Percentiles rank a stretch among this genome's conserved stretches.
These are phyloP conservation scores for Pelargonium nanum DNA, from an alignment of 345 rosid genomes.

Conservation along the genomic window DNA sequence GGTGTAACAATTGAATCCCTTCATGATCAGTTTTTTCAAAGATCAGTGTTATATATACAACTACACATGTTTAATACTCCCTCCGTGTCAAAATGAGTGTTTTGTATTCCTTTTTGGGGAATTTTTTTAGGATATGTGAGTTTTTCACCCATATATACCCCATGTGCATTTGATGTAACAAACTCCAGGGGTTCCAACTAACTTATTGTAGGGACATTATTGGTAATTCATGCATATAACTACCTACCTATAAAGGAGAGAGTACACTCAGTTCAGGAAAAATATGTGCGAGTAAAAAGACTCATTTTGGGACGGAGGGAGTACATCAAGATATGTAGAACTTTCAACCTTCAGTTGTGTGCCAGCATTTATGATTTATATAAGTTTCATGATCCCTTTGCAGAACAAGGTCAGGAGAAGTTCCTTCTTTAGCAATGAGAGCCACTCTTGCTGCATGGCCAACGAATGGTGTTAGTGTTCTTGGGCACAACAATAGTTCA, in stretches of 20 bases:
- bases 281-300: too few relatives aligned
- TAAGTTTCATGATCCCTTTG: constrained; percentile 9
- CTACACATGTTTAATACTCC: neutral
- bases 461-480: constrained; percentile 20
- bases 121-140: too few relatives aligned
- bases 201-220: too few relatives aligned
- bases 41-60: neutral
- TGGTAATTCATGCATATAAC: too few relatives aligned
- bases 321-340: neutral
- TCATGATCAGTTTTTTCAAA: neutral
- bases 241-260: too few relatives aligned
- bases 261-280: too few relatives aligned
- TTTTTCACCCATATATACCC: too few relatives aligned
- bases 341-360: neutral
- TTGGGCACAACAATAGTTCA: constrained; percentile 26
- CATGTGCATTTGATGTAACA: too few relatives aligned
- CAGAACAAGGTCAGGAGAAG: constrained; percentile 55
- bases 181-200: too few relatives aligned
- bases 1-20: neutral
- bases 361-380: neutral
- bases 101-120: too few relatives aligned
- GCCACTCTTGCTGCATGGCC: constrained; percentile 89
- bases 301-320: too few relatives aligned
- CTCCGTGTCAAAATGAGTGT: too few relatives aligned
- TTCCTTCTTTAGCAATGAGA: constrained; percentile 64